Base-by-base conservation (phyloP, 2,329 filamentous ascomycete genomes). In the Simplicillium sp. region DNA sequence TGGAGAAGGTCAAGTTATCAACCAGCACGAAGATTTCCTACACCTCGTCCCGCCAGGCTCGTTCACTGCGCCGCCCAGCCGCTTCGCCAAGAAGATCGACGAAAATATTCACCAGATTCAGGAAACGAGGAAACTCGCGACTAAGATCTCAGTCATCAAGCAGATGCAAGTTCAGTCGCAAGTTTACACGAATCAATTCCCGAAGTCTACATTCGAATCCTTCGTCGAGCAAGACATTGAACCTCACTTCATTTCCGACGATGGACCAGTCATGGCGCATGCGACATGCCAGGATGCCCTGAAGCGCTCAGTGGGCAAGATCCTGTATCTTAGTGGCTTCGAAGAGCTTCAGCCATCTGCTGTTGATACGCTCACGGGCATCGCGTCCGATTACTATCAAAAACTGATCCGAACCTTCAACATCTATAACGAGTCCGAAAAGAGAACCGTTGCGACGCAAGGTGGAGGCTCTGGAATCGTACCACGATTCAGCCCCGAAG, bases 91-190 rank as follows among this genome's bases (percentile, higher is more conserved):
- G 51, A 90, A 83, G 57, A 83, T 98, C 62, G 87, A 96, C 51
- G 77, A 80, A 41, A 98, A 98, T 52, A 87, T 97, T 62, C 79
- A 80, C 45, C 89, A 96, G 57, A 89, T 98, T 73, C 92, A 98
- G 60, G 90, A 97, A 54, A 98, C 92, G 1, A 77, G 92, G 50
- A 97, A 96, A 58, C 75, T 98, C 25, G 94, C 88, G 54, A 88
- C 88, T 11, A 98, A 97, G 65, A 95, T 98, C 58, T 83, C 87
- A 37, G 87, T 98, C 46, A 92, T 98, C 58, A 98, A 97, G 67
- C 92, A 98, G 66, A 98, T 98, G 92, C 92, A 98, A 64, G 79
- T 97, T 40, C 92, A 98, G 60, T 87, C 88, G 39, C 92, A 92
- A 84, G 85, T 94, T 57, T 98, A 98, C 58, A 85, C 89, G 55